phyloP scores from a whole-genome alignment of 2,329 filamentous ascomycete species.

The Corynespora cassiicola region DNA sequence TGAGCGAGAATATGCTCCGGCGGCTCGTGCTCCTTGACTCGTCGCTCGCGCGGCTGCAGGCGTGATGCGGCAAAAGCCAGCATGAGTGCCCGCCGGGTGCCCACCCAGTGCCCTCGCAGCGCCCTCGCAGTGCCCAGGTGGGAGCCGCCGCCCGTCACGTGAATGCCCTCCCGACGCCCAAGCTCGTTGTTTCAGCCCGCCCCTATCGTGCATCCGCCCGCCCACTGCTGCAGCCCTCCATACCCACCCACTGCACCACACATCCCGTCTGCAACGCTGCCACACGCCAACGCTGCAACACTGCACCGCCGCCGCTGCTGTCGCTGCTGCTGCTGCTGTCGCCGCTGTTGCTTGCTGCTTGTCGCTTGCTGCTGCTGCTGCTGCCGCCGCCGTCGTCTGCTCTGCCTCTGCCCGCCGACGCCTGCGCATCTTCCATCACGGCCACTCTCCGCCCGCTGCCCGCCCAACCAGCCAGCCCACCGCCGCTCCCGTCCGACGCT shows the following conservation, averaged over 20 bases:
- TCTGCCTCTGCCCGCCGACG: conserved; percentile 2
- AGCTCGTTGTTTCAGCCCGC: conserved; percentile 6
- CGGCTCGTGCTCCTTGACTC: conserved; percentile 4
- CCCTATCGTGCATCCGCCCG: conserved; percentile 30
- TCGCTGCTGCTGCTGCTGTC: background rate
- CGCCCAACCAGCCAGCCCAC: conserved; percentile 2
- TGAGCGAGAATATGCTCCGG: conserved; percentile 2
- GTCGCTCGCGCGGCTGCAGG: too few species aligned
- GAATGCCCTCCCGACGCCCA: too few species aligned
- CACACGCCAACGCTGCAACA: conserved; percentile 3
- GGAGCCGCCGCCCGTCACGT: background rate
- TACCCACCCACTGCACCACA: conserved; percentile 12
- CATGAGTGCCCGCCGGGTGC: background rate
- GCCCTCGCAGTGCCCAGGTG: conserved; percentile 1
- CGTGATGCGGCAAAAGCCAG: conserved; percentile 9
- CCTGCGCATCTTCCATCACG: too few species aligned
- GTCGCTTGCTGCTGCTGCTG: background rate
- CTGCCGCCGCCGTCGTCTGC: background rate
- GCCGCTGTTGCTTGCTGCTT: too few species aligned
- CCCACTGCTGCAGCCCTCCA: conserved; percentile 15
- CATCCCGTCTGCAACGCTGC: conserved; percentile 5
- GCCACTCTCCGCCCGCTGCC: conserved; percentile 1
- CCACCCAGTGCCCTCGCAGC: background rate
- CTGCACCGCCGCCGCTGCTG: conserved; percentile 1
- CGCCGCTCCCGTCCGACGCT: conserved; percentile 5